Evolutionary conservation across 2,329 filamentous ascomycete species (phyloP).

Genomic region (Alternaria viburni): DNA sequence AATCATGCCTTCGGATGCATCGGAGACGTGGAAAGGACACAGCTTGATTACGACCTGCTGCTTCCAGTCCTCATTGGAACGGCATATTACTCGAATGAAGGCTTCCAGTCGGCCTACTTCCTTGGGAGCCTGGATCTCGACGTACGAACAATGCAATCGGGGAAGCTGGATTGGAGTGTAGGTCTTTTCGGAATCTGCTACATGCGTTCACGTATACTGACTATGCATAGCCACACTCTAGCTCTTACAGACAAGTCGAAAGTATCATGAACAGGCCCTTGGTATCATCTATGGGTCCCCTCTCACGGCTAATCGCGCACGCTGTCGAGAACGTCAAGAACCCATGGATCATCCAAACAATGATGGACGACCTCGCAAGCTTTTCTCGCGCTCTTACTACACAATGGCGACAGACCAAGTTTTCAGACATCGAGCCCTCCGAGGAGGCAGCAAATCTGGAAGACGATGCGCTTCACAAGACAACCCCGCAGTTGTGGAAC

Average conservation of each 20-base stretch:
- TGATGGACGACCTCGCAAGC: conserved; percentile 68
- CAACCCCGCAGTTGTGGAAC: conserved; percentile 76
- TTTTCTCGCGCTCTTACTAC: conserved; percentile 71
- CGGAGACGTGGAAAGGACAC: conserved; percentile 63
- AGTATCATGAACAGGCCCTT: conserved; percentile 66
- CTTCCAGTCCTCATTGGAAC: conserved; percentile 73
- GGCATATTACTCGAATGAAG: conserved; percentile 72
- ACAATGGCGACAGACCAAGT: conserved; percentile 75
- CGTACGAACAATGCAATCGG: conserved; percentile 58
- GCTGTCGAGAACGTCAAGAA: conserved; percentile 65
- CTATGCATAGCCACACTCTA: conserved; percentile 53
- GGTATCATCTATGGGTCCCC: conserved; percentile 69
- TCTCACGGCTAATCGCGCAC: conserved; percentile 70
- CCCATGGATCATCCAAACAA: conserved; percentile 55
- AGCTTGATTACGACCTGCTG: conserved; percentile 70
- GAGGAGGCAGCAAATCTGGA: conserved; percentile 70
- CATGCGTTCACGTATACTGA: conserved; percentile 9
- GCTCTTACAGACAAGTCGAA: conserved; percentile 66
- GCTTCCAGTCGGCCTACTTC: conserved; percentile 78
- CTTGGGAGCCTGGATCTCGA: conserved; percentile 73
- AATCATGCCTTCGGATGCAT: conserved; percentile 79
- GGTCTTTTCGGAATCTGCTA: background rate
- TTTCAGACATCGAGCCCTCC: conserved; percentile 74
- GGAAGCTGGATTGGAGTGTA: conserved; percentile 69
- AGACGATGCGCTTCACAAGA: conserved; percentile 68